Conservation (phyloP, 805 yeast genomes). For the Starmera amethionina region DNA sequence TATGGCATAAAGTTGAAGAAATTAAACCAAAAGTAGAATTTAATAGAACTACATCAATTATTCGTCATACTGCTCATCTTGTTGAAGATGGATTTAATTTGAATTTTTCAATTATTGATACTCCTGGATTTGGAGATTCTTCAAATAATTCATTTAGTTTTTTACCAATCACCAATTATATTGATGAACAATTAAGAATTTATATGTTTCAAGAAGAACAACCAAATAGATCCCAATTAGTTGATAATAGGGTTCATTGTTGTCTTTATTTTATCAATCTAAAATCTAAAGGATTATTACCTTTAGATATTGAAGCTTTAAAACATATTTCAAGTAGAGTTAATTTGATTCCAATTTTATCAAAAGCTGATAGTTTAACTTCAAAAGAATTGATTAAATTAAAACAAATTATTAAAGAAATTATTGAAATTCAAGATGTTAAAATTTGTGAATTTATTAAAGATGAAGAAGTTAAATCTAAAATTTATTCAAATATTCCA, state of each 20-base stretch:
- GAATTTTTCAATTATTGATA: conserved; percentile 56
- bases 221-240: conserved; percentile 42
- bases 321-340: conserved; percentile 60
- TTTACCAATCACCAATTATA: conserved; percentile 58
- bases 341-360: conserved; percentile 73
- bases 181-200: conserved; percentile 70
- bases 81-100: conserved; percentile 51
- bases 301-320: conserved; percentile 67
- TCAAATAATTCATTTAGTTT: conserved; percentile 59
- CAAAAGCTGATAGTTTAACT: conserved; percentile 72
- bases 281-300: conserved; percentile 46
- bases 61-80: conserved; percentile 36
- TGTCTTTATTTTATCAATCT: conserved; percentile 80
- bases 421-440: conserved; percentile 46
- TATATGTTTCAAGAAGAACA: conserved; percentile 71
- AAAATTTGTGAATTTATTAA: conserved; percentile 44
- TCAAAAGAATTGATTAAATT: conserved; percentile 41
- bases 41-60: conserved; percentile 24
- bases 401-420: conserved; percentile 41
- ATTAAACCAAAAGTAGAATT: conserved; percentile 29
- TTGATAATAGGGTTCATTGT: conserved; percentile 70
- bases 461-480: conserved; percentile 23
- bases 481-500: conserved; percentile 41
- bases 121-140: conserved; percentile 69
- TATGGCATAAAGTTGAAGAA: conserved; percentile 29